Base-by-base conservation (phyloP, 306 rosid species). In the Quercus agrifolia region DNA sequence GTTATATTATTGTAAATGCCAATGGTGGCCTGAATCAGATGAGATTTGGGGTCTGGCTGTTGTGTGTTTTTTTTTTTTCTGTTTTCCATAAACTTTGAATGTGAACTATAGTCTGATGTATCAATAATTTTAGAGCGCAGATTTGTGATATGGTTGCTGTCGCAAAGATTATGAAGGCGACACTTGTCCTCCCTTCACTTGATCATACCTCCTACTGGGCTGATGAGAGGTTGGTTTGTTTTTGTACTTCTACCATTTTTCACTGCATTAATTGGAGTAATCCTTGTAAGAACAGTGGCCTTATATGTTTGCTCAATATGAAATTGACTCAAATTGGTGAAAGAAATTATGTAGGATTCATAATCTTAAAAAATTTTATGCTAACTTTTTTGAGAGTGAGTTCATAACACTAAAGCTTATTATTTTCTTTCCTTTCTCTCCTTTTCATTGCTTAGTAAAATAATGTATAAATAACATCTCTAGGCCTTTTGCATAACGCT, bases 1-100 rank as follows among this genome's bases (percentile, higher is more conserved):
- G 98, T 31, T 95, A 90, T 86, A 84, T 95, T 86, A 91, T 95
- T 74, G 82, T 91, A 75, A 95, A 93, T 89, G 99, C 98, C 23
- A 95, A 95, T 19, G 99, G 99, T n/a, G 99, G 99, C 81, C 81
- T 95, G 89, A 95, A 95, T 86, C 99, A 95, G 94, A 95, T 95
- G 99, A 95, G 99, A 90, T 95, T 95, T 91, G 99, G 99, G 98
- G 99, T 95, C 87, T 89, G 97, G 74, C 79, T 84, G 38, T 82
- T 81, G 55, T 79, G 78, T 83, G 77, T 84, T 87, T 83, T 84
- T 70, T n/a, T 38, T 90, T 5, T 35, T 6, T 6, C 75, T 38
- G 21, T 74, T 85, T 57, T 49, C 35, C 13, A 25, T 38, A n/a
- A 12, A 19, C 56, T 69, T 55, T 77, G 77, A 35, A 72, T 67